A percentile compares a stretch with the other conserved stretches of the same genome.
Evolutionary conservation across 768 basidiomycete species (phyloP).

Genomic region (Suillus subluteus): DNA sequence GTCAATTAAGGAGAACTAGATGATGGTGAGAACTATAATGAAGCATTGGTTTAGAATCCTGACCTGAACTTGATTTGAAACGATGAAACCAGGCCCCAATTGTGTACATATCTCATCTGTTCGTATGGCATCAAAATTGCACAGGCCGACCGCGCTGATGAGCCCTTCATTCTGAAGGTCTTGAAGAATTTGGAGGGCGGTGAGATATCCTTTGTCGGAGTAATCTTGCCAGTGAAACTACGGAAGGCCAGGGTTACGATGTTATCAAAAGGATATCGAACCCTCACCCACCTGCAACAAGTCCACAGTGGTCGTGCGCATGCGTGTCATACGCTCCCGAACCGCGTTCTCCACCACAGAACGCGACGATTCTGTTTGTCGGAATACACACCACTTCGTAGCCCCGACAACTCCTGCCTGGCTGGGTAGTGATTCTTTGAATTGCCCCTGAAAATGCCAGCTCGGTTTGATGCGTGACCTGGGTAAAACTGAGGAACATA

Average conservation of each 20-base stretch:
- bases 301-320: constrained; percentile 63
- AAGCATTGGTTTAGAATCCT: constrained; percentile 14
- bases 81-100: constrained; percentile 69
- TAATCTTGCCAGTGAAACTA: constrained; percentile 87
- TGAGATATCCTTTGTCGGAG: constrained; percentile 50
- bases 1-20: constrained; percentile 81
- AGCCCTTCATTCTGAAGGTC: constrained; percentile 62
- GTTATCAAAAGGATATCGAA: background rate
- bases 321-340: constrained; percentile 70
- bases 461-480: constrained; percentile 6
- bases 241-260: constrained; percentile 3
- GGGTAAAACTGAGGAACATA: constrained; percentile 7
- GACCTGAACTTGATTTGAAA: constrained; percentile 87
- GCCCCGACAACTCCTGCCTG: constrained; percentile 60
- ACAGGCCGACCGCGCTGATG: constrained; percentile 71
- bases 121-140: constrained; percentile 77
- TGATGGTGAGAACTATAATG: constrained; percentile 15
- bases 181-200: constrained; percentile 52
- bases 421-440: constrained; percentile 49
- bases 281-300: constrained; percentile 63
- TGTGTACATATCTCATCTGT: constrained; percentile 82
- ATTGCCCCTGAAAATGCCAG: constrained; percentile 60
- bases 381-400: constrained; percentile 89
- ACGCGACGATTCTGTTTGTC: constrained; percentile 51
- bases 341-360: constrained; percentile 63